These are phyloP conservation scores for Metarhizium robertsii DNA, from an alignment of 2,329 filamentous ascomycete species.

Conservation along the genomic window DNA sequence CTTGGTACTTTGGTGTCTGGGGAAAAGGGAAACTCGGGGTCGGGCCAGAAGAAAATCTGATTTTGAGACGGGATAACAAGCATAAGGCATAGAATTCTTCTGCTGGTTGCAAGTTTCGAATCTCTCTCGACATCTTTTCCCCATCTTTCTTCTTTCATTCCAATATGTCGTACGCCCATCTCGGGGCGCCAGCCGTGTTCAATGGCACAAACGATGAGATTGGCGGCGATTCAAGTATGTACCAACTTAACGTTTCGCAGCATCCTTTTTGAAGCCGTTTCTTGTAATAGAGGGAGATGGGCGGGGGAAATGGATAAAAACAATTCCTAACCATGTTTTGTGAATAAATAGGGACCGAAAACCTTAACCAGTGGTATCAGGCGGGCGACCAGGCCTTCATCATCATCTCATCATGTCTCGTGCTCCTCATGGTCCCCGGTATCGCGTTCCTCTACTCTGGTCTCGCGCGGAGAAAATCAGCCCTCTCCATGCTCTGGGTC, in stretches of 20 bases:
- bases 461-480: slow-evolving; percentile 93
- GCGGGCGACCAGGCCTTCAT: slow-evolving; percentile 93
- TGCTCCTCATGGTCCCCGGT: slow-evolving; percentile 91
- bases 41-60: no score
- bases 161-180: slow-evolving; percentile 49
- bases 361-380: slow-evolving; percentile 93
- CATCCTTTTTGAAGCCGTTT: background rate
- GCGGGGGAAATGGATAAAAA: no score
- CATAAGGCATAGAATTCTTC: no score
- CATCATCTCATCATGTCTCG: slow-evolving; percentile 81
- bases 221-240: slow-evolving; percentile 72
- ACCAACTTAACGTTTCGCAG: background rate
- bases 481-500: slow-evolving; percentile 93
- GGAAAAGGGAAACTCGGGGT: no score
- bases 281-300: background rate
- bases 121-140: background rate
- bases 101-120: no score
- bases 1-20: no score
- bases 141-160: background rate
- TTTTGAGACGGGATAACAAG: no score
- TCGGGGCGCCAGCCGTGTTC: slow-evolving; percentile 48
- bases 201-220: slow-evolving; percentile 54
- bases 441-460: slow-evolving; percentile 97
- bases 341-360: slow-evolving; percentile 48
- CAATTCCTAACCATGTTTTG: slow-evolving; percentile 23